Conservation (phyloP, 305 asterid species). For the Galium porrigens region DNA sequence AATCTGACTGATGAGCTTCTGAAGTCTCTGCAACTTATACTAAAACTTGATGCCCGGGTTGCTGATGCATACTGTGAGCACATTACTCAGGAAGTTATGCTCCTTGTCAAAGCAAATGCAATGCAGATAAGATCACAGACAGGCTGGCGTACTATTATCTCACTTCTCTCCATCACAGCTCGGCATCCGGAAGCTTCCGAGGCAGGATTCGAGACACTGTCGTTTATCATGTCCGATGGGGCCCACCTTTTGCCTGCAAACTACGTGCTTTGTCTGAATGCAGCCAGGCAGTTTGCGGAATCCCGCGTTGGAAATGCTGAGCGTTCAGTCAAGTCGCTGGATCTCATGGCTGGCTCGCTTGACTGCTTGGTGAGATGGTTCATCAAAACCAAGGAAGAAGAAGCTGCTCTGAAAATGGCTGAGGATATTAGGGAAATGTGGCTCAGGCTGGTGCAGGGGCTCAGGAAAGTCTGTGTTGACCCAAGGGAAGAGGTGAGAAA, state of each 20-base stretch:
- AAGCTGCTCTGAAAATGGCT: conserved; percentile 51
- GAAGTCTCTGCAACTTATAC: conserved; percentile 64
- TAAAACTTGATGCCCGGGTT: conserved; percentile 91
- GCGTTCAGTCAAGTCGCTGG: conserved; percentile 57
- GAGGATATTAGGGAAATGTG: conserved; percentile 86
- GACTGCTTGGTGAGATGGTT: conserved; percentile 67
- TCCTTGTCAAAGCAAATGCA: conserved; percentile 76
- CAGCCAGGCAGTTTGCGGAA: conserved; percentile 86
- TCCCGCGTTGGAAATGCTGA: conserved; percentile 65
- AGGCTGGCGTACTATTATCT: conserved; percentile 86
- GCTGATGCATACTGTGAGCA: conserved; percentile 94
- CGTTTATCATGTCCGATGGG: conserved; percentile 72
- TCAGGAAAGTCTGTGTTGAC: conserved; percentile 65
- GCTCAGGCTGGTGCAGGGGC: conserved; percentile 75
- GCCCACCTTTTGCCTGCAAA: conserved; percentile 77
- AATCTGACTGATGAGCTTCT: conserved; percentile 84
- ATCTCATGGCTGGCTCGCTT: conserved; percentile 79
- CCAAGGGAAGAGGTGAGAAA: conserved; percentile 70
- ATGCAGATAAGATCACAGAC: conserved; percentile 74
- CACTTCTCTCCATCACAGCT: conserved; percentile 77
- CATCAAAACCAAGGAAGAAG: conserved; percentile 59
- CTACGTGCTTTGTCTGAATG: conserved; percentile 62
- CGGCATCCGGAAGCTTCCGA: conserved; percentile 98
- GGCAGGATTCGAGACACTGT: conserved; percentile 68
- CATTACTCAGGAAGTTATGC: conserved; percentile 81